Base-by-base conservation (phyloP, 2,329 filamentous ascomycete genomes). In the Beauveria rudraprayagi region DNA sequence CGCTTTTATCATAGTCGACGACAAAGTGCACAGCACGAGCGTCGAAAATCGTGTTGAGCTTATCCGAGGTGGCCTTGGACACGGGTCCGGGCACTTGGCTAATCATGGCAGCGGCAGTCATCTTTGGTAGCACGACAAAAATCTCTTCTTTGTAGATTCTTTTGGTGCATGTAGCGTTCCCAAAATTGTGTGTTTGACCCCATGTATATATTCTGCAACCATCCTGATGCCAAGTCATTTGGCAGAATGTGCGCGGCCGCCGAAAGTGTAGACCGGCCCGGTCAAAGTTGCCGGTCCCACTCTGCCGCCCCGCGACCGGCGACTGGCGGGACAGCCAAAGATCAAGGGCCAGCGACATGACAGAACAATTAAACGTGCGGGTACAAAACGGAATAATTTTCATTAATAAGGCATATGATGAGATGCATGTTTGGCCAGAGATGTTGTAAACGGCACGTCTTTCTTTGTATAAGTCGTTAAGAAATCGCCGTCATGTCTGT, bases 21-120 rank as follows among this genome's bases (percentile, higher is more conserved):
- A 82, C 75, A 68, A 82, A 80, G 70, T 81, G 77, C 61, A 82
- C 73, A 60, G 77, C 79, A 52, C 80, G 74, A 40, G 78, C 78
- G 67, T 83, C 80, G 63, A 81, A 82, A 63, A 82, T 73, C 56
- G 73, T 69, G 64, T 80, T 73, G 50, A 83, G 73, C 64, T 79
- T 68, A 68, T 75, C 71, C 56, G 71, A 66, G 62, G 69, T 70
- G 61, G 73, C 73, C 71, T 72, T 72, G 64, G 74, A 75, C 65
- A 72, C 64, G 34, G 75, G 75, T 47, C 75, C 75, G 62, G 75
- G 75, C n/a, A 59, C 48, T 26, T 59, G 56, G 37, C 14, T 48
- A 24, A 59, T 59, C 51, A 76, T 70, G 69, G 73, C 73, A 56
- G 73, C 75, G 61, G 65, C 65, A 60, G 56, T 59, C 56, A 59